Conservation (phyloP, 1,139 yeast genomes). For the Suzukiozyma palmioleophila region DNA sequence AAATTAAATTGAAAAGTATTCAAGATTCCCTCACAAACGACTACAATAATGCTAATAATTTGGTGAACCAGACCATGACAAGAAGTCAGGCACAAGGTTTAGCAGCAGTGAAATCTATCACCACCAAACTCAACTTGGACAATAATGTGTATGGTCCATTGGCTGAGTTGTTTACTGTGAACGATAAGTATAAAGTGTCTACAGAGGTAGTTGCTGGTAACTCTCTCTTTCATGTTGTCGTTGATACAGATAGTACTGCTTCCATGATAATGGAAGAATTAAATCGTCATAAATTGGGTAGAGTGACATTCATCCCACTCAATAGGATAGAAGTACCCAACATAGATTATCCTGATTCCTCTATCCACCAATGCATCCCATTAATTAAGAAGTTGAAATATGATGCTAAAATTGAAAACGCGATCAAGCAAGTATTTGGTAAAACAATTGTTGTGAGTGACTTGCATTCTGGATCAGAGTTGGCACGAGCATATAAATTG, state of each 20-base stretch:
- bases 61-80: constrained; percentile 70
- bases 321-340: constrained; percentile 52
- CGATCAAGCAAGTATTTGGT: constrained; percentile 78
- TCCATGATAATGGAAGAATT: constrained; percentile 73
- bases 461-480: constrained; percentile 62
- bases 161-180: constrained; percentile 76
- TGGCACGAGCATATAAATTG: constrained; percentile 58
- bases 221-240: constrained; percentile 82
- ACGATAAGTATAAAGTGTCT: constrained; percentile 79
- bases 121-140: constrained; percentile 49
- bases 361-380: constrained; percentile 61
- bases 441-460: constrained; percentile 73
- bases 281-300: constrained; percentile 65
- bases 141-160: constrained; percentile 75
- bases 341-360: constrained; percentile 48
- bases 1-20: constrained; percentile 56
- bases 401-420: constrained; percentile 51
- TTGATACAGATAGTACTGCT: constrained; percentile 85
- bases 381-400: constrained; percentile 67
- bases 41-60: constrained; percentile 52
- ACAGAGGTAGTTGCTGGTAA: constrained; percentile 88
- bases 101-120: constrained; percentile 58
- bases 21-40: constrained; percentile 54
- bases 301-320: constrained; percentile 88
- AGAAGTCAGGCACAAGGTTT: constrained; percentile 67